Evolutionary conservation across 805 yeast genomes (phyloP).

Genomic region (Pichia insulana): DNA sequence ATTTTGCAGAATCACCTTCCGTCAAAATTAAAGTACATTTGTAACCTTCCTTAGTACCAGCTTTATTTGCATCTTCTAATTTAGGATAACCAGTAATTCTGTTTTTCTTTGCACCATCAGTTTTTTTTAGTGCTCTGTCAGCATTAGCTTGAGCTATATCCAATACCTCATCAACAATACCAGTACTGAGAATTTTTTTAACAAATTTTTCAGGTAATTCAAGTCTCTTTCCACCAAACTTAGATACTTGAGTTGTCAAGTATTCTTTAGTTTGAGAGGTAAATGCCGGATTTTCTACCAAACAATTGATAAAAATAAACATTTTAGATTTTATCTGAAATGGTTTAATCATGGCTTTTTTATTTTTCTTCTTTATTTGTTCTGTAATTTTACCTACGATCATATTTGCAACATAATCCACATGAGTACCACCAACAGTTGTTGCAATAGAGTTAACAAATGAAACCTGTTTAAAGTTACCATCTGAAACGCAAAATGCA

Average conservation of each 20-base stretch:
- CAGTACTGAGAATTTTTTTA: constrained; percentile 60
- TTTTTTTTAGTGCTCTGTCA: constrained; percentile 75
- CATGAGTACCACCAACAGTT: constrained; percentile 95
- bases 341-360: constrained; percentile 67
- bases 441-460: constrained; percentile 98
- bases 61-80: constrained; percentile 90
- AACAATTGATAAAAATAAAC: constrained; percentile 84
- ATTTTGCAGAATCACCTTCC: constrained; percentile 94
- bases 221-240: constrained; percentile 78
- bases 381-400: constrained; percentile 71
- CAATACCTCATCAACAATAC: constrained; percentile 62
- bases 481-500: constrained; percentile 90
- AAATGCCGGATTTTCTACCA: constrained; percentile 93
- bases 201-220: constrained; percentile 73
- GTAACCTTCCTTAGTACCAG: constrained; percentile 88
- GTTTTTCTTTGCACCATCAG: constrained; percentile 77
- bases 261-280: constrained; percentile 97
- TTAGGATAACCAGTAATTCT: constrained; percentile 86
- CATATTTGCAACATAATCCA: constrained; percentile 77
- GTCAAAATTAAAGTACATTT: constrained; percentile 90
- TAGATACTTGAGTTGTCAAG: constrained; percentile 77
- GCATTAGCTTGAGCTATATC: constrained; percentile 85
- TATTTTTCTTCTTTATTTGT: constrained; percentile 55
- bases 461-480: constrained; percentile 84
- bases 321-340: constrained; percentile 84